Evolutionary conservation across 176 grass and related monocot species (phyloP).

Genomic region (Hordeum vulgare): DNA sequence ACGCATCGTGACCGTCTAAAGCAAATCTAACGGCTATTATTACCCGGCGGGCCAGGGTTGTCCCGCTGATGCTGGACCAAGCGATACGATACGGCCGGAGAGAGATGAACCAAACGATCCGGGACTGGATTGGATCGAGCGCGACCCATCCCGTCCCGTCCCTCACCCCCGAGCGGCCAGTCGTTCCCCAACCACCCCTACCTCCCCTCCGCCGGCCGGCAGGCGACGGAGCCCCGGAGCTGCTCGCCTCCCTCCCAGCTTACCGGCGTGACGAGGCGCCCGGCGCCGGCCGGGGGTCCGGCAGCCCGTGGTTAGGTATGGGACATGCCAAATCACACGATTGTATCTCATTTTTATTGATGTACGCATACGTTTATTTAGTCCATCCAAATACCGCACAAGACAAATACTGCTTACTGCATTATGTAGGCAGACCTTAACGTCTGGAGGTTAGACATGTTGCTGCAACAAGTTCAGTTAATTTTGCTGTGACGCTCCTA

Average conservation of each 20-base stretch:
- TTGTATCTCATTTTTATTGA: neutral
- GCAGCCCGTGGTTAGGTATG: neutral
- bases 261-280: neutral
- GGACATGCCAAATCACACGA: neutral
- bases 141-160: neutral
- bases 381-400: too few relatives aligned
- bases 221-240: neutral
- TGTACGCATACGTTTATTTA: too few relatives aligned
- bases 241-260: neutral
- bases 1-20: neutral
- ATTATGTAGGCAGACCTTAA: neutral
- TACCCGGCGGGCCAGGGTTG: neutral
- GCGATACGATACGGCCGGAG: neutral
- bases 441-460: neutral
- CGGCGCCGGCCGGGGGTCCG: neutral
- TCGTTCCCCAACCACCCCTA: neutral
- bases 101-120: neutral
- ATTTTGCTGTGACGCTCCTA: neutral
- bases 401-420: neutral
- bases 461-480: neutral
- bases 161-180: neutral
- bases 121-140: neutral
- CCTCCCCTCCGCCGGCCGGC: neutral
- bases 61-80: neutral
- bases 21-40: fast-evolving